A percentile compares a stretch with the other conserved stretches of the same genome.
Evolutionary conservation across 176 grass and related monocot genomes (phyloP).

Genomic region (Poa annua): DNA sequence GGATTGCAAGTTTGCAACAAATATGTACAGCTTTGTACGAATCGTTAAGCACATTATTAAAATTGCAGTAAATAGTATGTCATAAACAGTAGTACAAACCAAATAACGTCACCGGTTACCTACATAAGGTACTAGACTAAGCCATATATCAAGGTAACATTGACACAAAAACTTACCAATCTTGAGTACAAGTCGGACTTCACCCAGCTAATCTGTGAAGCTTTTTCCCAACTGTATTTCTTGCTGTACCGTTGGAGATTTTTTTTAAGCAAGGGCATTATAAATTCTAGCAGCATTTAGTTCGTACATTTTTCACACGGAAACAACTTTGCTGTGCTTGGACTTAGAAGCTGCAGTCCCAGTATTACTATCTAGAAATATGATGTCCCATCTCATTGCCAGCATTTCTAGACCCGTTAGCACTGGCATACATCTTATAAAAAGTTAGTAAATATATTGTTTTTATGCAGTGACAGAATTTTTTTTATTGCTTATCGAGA

Average conservation of each 20-base stretch:
- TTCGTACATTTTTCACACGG: conserved; percentile 33
- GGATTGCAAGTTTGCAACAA: no score
- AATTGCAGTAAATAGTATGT: not conserved
- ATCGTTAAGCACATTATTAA: no score
- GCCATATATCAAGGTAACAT: not conserved
- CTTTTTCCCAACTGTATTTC: conserved; percentile 2
- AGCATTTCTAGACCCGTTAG: conserved; percentile 2
- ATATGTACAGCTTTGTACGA: no score
- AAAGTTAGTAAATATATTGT: not conserved
- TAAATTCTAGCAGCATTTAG: conserved; percentile 7
- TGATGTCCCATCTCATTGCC: not conserved
- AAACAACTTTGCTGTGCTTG: conserved; percentile 36
- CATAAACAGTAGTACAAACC: not conserved
- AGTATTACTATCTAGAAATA: not conserved
- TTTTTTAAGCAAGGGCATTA: not conserved
- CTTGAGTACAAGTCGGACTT: not conserved
- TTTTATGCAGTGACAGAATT: not conserved
- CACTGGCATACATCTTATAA: conserved; percentile 26
- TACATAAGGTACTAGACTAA: not conserved
- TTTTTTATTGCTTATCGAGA: not conserved
- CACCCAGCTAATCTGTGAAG: not conserved
- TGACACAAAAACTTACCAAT: not conserved
- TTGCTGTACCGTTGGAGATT: not conserved
- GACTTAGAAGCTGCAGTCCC: conserved; percentile 15
- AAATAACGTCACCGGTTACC: not conserved